phyloP scores from a whole-genome alignment of 2,329 filamentous ascomycete species.

The Truncatella angustata region DNA sequence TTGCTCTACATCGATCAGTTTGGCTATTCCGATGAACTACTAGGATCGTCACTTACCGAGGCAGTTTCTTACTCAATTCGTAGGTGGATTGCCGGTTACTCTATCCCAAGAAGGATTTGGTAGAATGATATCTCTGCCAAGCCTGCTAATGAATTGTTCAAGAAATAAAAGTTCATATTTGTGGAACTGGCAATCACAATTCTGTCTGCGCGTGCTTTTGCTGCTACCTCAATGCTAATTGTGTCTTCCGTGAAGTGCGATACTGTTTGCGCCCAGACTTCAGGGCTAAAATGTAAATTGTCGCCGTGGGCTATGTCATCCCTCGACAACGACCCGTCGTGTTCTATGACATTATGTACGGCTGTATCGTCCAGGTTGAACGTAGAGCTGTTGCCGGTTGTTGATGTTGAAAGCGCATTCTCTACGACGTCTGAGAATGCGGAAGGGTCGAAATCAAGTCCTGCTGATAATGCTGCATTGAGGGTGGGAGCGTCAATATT shows the following conservation, averaged over 20 bases:
- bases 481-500: slow-evolving; percentile 4
- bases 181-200: slow-evolving; percentile 17
- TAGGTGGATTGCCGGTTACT: neutral
- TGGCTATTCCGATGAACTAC: neutral
- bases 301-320: slow-evolving; percentile 2
- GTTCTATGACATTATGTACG: slow-evolving; percentile 11
- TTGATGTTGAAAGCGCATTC: neutral
- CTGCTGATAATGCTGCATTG: neutral
- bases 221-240: slow-evolving; percentile 16
- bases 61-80: neutral
- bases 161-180: slow-evolving; percentile 13
- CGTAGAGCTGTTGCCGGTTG: slow-evolving; percentile 5
- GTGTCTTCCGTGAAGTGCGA: slow-evolving; percentile 16
- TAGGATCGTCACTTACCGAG: neutral
- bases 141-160: neutral
- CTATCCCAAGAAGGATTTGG: neutral
- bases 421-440: neutral
- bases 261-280: slow-evolving; percentile 17
- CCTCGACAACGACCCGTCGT: slow-evolving; percentile 9
- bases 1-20: neutral
- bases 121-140: slow-evolving; percentile 1
- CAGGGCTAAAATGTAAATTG: neutral
- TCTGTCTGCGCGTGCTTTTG: slow-evolving; percentile 16
- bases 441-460: slow-evolving; percentile 10
- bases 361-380: slow-evolving; percentile 12